Conservation (phyloP, 495 filamentous ascomycete species). For the Talaromyces borbonicus region DNA sequence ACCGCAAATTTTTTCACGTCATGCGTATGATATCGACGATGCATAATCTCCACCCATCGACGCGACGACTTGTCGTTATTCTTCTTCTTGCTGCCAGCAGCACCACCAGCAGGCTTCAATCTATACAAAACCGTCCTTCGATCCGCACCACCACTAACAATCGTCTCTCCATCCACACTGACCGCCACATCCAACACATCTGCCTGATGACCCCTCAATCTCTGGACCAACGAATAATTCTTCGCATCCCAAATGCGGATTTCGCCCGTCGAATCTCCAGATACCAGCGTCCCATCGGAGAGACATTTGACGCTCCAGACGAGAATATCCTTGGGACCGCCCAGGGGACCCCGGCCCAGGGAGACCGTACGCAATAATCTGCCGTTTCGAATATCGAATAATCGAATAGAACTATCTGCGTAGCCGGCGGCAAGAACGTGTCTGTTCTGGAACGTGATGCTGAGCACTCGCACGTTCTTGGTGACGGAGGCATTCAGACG, state of each 20-base stretch:
- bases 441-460: slow-evolving; percentile 77
- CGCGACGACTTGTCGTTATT: slow-evolving; percentile 45
- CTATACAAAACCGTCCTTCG: slow-evolving; percentile 73
- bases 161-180: slow-evolving; percentile 67
- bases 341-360: slow-evolving; percentile 62
- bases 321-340: slow-evolving; percentile 72
- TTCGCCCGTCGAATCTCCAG: slow-evolving; percentile 88
- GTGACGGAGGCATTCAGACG: slow-evolving; percentile 57
- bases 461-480: slow-evolving; percentile 78
- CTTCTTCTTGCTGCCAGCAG: slow-evolving; percentile 46
- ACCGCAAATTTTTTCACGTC: slow-evolving; percentile 94
- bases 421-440: slow-evolving; percentile 80
- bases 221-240: slow-evolving; percentile 76
- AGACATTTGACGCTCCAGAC: slow-evolving; percentile 90
- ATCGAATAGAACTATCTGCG: slow-evolving; percentile 81
- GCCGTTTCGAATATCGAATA: slow-evolving; percentile 78
- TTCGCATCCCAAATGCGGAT: slow-evolving; percentile 88
- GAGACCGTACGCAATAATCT: slow-evolving; percentile 69
- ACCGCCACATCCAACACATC: slow-evolving; percentile 79
- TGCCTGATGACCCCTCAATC: slow-evolving; percentile 76
- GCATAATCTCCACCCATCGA: slow-evolving; percentile 77
- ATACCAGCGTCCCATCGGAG: slow-evolving; percentile 80
- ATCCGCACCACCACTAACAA: slow-evolving; percentile 90
- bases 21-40: slow-evolving; percentile 74
- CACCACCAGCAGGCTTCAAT: slow-evolving; percentile 34